Evolutionary conservation across 306 rosid species (phyloP).

Genomic region (Ceratonia siliqua): DNA sequence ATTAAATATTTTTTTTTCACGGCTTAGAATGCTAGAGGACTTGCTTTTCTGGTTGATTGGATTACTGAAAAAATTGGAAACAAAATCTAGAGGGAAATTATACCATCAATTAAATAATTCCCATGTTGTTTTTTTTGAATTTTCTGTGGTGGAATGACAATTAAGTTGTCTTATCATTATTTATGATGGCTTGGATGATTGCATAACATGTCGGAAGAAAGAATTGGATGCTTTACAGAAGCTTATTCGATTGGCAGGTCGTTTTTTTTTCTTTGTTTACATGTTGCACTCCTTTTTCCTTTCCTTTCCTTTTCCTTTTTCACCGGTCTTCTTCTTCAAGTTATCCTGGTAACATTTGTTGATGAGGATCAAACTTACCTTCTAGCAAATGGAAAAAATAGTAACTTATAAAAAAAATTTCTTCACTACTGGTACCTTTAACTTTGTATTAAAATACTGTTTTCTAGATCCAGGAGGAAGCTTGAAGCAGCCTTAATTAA

Average conservation of each 20-base stretch:
- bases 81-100: background rate
- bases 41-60: background rate
- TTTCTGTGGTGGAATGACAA: background rate
- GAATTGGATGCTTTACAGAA: constrained; percentile 23
- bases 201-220: constrained; percentile 11
- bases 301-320: background rate
- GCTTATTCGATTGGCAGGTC: constrained; percentile 22
- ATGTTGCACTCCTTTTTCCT: constrained; percentile 4
- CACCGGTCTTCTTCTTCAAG: background rate
- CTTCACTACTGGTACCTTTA: background rate
- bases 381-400: background rate
- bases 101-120: background rate
- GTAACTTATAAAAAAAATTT: no score
- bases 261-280: constrained; percentile 23
- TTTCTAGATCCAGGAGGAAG: background rate
- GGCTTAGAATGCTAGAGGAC: background rate
- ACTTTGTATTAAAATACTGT: background rate
- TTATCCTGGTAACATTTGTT: constrained; percentile 18
- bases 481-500: background rate
- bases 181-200: background rate
- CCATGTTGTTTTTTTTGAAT: background rate
- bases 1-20: background rate
- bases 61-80: background rate
- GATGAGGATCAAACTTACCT: constrained; percentile 1
- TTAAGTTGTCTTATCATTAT: constrained; percentile 15